These are phyloP conservation scores for Pichia ethanolica DNA, from an alignment of 805 yeast genomes.

Conservation along the genomic window DNA sequence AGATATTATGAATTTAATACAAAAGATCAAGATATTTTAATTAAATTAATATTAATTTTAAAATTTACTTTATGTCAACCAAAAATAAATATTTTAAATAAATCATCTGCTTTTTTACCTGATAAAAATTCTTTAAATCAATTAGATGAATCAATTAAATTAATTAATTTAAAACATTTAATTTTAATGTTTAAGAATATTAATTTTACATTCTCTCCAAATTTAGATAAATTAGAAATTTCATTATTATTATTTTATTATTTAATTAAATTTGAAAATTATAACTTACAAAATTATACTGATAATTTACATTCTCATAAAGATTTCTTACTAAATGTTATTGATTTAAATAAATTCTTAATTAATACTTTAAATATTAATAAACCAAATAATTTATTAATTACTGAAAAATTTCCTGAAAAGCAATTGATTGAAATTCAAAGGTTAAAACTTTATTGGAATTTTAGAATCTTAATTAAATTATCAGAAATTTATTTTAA, in stretches of 20 bases:
- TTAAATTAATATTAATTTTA: slow-evolving; percentile 46
- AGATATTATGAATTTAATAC: slow-evolving; percentile 26
- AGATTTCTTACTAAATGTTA: slow-evolving; percentile 36
- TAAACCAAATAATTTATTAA: slow-evolving; percentile 10
- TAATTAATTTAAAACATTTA: slow-evolving; percentile 31
- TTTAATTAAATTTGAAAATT: slow-evolving; percentile 33
- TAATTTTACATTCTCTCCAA: slow-evolving; percentile 38
- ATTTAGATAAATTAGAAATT: slow-evolving; percentile 43
- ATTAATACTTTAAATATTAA: slow-evolving; percentile 39
- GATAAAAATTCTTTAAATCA: slow-evolving; percentile 23
- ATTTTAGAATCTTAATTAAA: slow-evolving; percentile 29
- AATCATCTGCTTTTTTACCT: slow-evolving; percentile 18
- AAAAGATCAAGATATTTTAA: slow-evolving; percentile 32
- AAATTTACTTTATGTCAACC: slow-evolving; percentile 40
- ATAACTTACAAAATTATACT: slow-evolving; percentile 12
- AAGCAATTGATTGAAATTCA: slow-evolving; percentile 21
- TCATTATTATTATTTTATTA: slow-evolving; percentile 42
- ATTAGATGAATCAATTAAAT: slow-evolving; percentile 27
- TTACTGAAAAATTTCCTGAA: slow-evolving; percentile 1
- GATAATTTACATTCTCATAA: slow-evolving; percentile 26
- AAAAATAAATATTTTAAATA: slow-evolving; percentile 12
- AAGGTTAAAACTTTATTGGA: slow-evolving; percentile 39
- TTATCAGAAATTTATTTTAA: slow-evolving; percentile 25
- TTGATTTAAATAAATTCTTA: slow-evolving; percentile 33
- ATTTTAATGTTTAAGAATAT: slow-evolving; percentile 40